phyloP scores from a whole-genome alignment of 495 filamentous ascomycete species.

The Stereocaulon alpinum region DNA sequence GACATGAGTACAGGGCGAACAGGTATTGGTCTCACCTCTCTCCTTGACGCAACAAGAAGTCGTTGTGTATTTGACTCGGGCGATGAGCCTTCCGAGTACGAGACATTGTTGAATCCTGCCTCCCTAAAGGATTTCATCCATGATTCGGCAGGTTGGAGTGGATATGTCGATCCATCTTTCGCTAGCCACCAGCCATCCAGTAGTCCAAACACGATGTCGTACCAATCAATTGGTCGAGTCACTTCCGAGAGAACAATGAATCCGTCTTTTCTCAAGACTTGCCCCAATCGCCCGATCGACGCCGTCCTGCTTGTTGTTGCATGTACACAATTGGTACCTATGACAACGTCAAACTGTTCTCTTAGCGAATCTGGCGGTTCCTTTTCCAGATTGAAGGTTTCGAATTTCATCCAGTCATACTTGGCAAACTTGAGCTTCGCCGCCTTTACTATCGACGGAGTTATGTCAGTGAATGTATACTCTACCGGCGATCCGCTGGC shows the following conservation, averaged over 20 bases:
- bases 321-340: constrained; percentile 42
- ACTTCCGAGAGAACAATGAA: constrained; percentile 36
- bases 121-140: constrained; percentile 34
- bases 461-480: too few species aligned
- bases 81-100: constrained; percentile 38
- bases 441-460: constrained; percentile 20
- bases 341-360: constrained; percentile 30
- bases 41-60: constrained; percentile 18
- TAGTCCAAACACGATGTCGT: constrained; percentile 41
- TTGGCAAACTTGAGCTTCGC: constrained; percentile 22
- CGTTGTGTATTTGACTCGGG: constrained; percentile 23
- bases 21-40: too few species aligned
- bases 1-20: too few species aligned
- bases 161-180: constrained; percentile 40
- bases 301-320: constrained; percentile 36
- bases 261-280: too few species aligned
- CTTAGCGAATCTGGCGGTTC: constrained; percentile 10
- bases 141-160: constrained; percentile 24
- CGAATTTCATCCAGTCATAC: constrained; percentile 24
- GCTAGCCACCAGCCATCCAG: constrained; percentile 48
- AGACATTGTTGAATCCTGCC: constrained; percentile 36
- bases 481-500: too few species aligned
- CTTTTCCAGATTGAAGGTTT: constrained; percentile 25
- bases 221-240: constrained; percentile 30
- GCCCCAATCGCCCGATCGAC: too few species aligned